Base-by-base conservation (phyloP, 2,329 filamentous ascomycete genomes). In the Penicillium sp. region DNA sequence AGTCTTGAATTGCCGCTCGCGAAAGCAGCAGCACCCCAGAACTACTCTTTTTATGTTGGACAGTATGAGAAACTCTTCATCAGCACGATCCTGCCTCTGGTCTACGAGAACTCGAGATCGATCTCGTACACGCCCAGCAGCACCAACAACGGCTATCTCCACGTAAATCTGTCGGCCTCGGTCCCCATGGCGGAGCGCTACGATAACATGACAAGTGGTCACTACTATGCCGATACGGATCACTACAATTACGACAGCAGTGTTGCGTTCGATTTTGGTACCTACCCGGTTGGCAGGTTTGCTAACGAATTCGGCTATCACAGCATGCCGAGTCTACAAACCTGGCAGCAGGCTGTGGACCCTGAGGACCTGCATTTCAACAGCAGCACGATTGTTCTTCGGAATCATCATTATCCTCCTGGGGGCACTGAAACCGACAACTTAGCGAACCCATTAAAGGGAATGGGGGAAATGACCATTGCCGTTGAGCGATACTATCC, bases 271-370 rank as follows among this genome's bases (percentile, higher is more conserved):
- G 73, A 83, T 59, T 67, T 71, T n/a, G 71, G 68, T 1, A 69
- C 65, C 0, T 83, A 82, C 51, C 80, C 80, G 0, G 66, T 82
- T 0, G 80, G 79, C 2, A 72, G 81, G 7, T 84, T 84, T 55
- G 76, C 78, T 2, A 81, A 82, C 52, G 81, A 84, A 61, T 84
- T 84, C 50, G 81, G 81, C 25, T 83, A 76, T 59, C 79, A 82
- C 56, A 78, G 75, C 47, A 82, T 84, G 80, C 81, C 81, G 0
- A 78, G 75, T 44, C 58, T 83, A 0, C 76, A 81, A 49, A 76
- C 73, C 3, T 83, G 80, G 80, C 70, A 71, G 37, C 73, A 79
- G 56, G 79, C 75, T 2, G 60, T 83, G 1, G 65, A 72, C 1
- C 66, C 72, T 1, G 60, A 71, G 4, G 76, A 83, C 35, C 67